Evolutionary conservation across 1,139 yeast genomes (phyloP).

Genomic region (Suhomyces atakaporum): DNA sequence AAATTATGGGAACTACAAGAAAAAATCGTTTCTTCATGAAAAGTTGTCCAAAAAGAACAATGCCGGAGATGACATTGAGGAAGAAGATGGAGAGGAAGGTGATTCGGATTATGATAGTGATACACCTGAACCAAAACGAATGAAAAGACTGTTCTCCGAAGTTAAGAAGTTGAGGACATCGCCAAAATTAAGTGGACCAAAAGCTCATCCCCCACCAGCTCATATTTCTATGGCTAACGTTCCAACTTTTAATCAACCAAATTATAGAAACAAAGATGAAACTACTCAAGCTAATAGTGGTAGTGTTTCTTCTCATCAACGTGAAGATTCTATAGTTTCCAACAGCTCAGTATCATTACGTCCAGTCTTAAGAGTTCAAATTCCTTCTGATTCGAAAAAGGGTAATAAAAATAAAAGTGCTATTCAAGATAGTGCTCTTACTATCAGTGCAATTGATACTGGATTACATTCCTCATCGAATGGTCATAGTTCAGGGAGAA

Average conservation of each 20-base stretch:
- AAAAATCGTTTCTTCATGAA: constrained; percentile 24
- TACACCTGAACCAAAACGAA: constrained; percentile 31
- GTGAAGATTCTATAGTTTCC: constrained; percentile 17
- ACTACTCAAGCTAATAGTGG: background rate
- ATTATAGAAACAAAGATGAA: constrained; percentile 14
- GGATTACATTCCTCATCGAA: constrained; percentile 12
- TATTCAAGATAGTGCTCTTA: constrained; percentile 32
- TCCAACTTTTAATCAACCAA: constrained; percentile 31
- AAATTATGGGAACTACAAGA: constrained; percentile 52
- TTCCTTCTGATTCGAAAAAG: constrained; percentile 45
- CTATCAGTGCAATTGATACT: constrained; percentile 43
- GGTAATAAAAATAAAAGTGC: constrained; percentile 9
- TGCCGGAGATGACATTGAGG: constrained; percentile 13
- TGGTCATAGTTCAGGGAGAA: constrained; percentile 8
- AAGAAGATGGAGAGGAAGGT: constrained; percentile 25
- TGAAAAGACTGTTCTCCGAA: constrained; percentile 18
- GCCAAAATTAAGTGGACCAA: constrained; percentile 11
- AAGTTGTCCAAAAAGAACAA: constrained; percentile 12
- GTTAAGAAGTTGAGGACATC: constrained; percentile 7
- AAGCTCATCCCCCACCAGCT: constrained; percentile 25
- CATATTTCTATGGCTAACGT: constrained; percentile 30
- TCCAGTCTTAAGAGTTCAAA: constrained; percentile 54
- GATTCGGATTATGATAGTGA: constrained; percentile 36
- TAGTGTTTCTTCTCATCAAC: constrained; percentile 11
- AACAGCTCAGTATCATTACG: constrained; percentile 26